Evolutionary conservation across 495 filamentous ascomycete species (phyloP).

Genomic region (Penicillium pancosmium): DNA sequence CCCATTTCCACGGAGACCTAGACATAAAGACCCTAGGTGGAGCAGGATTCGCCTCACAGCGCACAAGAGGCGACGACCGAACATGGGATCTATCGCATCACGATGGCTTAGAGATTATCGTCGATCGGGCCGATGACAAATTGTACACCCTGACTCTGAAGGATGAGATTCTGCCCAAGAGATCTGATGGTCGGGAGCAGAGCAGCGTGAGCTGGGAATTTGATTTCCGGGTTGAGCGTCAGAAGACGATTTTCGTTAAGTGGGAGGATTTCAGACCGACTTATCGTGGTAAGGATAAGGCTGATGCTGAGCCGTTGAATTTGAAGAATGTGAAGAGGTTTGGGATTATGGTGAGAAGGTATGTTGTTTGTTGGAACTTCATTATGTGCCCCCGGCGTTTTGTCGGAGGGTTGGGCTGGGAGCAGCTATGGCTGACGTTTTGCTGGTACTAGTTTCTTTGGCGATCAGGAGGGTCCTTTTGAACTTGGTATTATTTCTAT

Average conservation of each 20-base stretch:
- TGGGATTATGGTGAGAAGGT: slow-evolving; percentile 80
- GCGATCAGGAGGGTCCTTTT: slow-evolving; percentile 71
- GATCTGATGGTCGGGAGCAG: slow-evolving; percentile 63
- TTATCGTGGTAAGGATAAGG: slow-evolving; percentile 67
- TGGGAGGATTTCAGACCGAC: slow-evolving; percentile 70
- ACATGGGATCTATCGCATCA: slow-evolving; percentile 60
- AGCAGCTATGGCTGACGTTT: slow-evolving; percentile 8
- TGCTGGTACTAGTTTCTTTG: slow-evolving; percentile 64
- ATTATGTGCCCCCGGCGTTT: no score
- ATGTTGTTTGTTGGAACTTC: slow-evolving; percentile 20
- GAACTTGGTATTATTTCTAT: slow-evolving; percentile 58
- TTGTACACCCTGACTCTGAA: slow-evolving; percentile 74
- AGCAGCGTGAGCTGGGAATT: slow-evolving; percentile 58
- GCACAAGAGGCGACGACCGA: slow-evolving; percentile 54
- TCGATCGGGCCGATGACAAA: slow-evolving; percentile 49
- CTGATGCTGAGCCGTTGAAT: slow-evolving; percentile 59
- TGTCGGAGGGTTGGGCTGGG: no score
- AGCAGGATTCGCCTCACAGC: slow-evolving; percentile 81
- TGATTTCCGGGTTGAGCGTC: slow-evolving; percentile 28
- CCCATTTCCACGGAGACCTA: slow-evolving; percentile 65
- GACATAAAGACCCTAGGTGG: slow-evolving; percentile 76
- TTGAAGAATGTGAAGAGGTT: slow-evolving; percentile 61
- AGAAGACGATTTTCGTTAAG: slow-evolving; percentile 45
- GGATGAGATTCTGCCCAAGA: slow-evolving; percentile 58
- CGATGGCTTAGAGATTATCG: slow-evolving; percentile 53